phyloP scores from a whole-genome alignment of 305 asterid genomes.

The Stenogyne calaminthoides region DNA sequence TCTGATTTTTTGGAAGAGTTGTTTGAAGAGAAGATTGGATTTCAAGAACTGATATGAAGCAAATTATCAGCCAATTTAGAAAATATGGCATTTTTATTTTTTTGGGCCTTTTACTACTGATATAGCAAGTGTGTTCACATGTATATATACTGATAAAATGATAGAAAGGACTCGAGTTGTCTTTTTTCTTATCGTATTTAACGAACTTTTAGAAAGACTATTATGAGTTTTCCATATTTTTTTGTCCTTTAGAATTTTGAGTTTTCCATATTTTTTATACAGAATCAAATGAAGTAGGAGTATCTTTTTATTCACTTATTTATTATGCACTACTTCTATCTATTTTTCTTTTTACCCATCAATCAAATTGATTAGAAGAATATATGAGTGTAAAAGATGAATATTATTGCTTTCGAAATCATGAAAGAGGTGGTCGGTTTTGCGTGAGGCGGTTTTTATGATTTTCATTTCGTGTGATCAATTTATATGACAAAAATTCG shows the following conservation, averaged over 20 bases:
- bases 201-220: background rate
- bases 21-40: background rate
- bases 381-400: no score
- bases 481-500: no score
- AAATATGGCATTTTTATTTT: conserved; percentile 16
- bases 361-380: no score
- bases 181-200: background rate
- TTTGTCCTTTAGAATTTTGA: background rate
- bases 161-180: background rate
- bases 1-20: background rate
- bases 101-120: background rate
- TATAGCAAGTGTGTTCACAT: background rate
- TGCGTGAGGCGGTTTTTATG: no score
- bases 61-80: conserved; percentile 17
- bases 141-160: background rate
- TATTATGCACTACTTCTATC: no score
- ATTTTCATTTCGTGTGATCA: no score
- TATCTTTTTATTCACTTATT: no score
- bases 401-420: no score
- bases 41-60: conserved; percentile 17
- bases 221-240: background rate
- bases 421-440: no score
- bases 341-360: no score
- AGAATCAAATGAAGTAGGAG: no score
- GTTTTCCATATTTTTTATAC: background rate